Conservation (phyloP, 768 basidiomycete genomes). For the Fibroporia radiculosa region DNA sequence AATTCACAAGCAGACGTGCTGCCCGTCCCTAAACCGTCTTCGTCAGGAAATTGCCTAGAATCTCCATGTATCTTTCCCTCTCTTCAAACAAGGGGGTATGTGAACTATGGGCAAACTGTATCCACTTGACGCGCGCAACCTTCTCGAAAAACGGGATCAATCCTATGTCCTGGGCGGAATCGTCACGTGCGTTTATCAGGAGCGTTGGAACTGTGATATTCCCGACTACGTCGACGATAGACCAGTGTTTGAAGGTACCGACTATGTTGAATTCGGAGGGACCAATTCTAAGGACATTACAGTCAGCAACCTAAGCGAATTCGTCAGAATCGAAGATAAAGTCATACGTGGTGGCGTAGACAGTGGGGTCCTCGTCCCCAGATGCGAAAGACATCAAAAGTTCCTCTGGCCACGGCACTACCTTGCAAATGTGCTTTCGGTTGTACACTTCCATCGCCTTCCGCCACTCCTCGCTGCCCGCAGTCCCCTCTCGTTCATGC, state of each 20-base stretch:
- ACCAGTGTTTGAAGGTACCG: constrained; percentile 22
- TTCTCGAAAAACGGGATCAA: constrained; percentile 24
- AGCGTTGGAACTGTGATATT: constrained; percentile 23
- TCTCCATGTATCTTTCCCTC: constrained; percentile 21
- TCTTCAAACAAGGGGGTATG: constrained; percentile 28
- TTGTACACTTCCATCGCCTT: constrained; percentile 34
- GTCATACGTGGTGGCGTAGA: constrained; percentile 28
- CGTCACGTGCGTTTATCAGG: constrained; percentile 29
- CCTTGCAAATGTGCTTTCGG: constrained; percentile 31
- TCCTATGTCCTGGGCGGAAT: constrained; percentile 30
- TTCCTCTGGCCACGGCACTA: constrained; percentile 30
- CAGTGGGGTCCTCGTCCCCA: constrained; percentile 28
- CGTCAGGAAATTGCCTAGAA: constrained; percentile 21
- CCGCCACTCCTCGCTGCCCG: constrained; percentile 32
- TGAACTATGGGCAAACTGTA: constrained; percentile 22
- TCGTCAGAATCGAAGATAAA: neutral
- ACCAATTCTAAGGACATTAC: constrained; percentile 21
- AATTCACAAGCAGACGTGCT: too few relatives aligned
- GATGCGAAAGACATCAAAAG: constrained; percentile 16
- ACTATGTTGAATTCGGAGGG: constrained; percentile 22
- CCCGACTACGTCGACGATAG: constrained; percentile 18
- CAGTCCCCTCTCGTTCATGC: constrained; percentile 36
- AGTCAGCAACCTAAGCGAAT: neutral
- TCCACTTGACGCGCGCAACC: constrained; percentile 26
- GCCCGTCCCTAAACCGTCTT: too few relatives aligned